These are phyloP conservation scores for Lolium multiflorum DNA, from an alignment of 176 grass and related monocot genomes.

Conservation along the genomic window DNA sequence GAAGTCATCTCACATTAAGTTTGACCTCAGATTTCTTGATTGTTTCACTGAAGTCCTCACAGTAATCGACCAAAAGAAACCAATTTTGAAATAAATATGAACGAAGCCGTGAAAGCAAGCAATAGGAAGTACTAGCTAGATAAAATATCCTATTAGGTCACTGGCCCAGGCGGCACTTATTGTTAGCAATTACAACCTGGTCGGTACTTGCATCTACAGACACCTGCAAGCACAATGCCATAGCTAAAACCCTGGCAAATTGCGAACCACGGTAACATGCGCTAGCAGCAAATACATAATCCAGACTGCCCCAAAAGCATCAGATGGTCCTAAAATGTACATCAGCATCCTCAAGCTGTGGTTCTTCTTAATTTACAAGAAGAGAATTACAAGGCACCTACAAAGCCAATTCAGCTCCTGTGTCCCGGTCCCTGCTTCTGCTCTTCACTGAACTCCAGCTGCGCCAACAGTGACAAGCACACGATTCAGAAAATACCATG, in stretches of 20 bases:
- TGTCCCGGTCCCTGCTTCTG: constrained; percentile 26
- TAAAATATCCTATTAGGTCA: not conserved
- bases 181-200: constrained; percentile 40
- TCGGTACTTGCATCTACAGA: constrained; percentile 25
- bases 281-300: constrained; percentile 27
- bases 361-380: constrained; percentile 44
- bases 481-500: constrained; percentile 25
- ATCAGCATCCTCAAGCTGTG: constrained; percentile 37
- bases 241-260: constrained; percentile 46
- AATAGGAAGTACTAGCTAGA: not conserved
- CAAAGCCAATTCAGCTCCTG: constrained; percentile 31
- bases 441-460: constrained; percentile 68
- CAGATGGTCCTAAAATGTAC: constrained; percentile 53
- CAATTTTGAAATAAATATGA: not conserved
- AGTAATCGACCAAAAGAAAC: not conserved
- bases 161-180: constrained; percentile 24
- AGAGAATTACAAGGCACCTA: constrained; percentile 33
- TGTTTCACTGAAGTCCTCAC: not conserved
- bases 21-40: not conserved
- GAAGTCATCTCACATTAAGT: not conserved
- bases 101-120: not conserved
- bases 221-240: constrained; percentile 36
- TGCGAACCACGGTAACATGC: constrained; percentile 31
- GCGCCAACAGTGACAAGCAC: constrained; percentile 39
- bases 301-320: constrained; percentile 28